A percentile compares a stretch with the other conserved stretches of the same genome.
Evolutionary conservation across 768 basidiomycete species (phyloP).

Genomic region (Mycena maculata): DNA sequence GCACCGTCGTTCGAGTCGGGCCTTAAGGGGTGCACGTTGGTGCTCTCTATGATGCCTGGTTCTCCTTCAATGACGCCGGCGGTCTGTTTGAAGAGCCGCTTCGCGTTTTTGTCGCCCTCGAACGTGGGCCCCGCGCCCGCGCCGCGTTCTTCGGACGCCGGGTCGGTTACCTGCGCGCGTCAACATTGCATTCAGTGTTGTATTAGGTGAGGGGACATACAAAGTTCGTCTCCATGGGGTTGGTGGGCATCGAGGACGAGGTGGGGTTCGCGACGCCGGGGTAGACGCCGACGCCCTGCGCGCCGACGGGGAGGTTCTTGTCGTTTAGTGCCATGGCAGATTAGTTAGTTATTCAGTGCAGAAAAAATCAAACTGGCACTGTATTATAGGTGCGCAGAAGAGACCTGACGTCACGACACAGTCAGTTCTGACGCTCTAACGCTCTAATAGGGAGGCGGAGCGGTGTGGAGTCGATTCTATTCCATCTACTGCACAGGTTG

Average conservation of each 20-base stretch:
- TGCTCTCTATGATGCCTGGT: constrained; percentile 67
- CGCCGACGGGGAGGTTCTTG: constrained; percentile 36
- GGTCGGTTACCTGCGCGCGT: constrained; percentile 52
- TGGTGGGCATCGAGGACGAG: constrained; percentile 44
- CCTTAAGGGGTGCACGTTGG: constrained; percentile 64
- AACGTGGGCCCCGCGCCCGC: constrained; percentile 56
- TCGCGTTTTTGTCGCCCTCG: constrained; percentile 53
- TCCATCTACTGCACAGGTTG: too few relatives aligned
- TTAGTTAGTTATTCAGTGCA: constrained; percentile 1
- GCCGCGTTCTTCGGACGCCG: constrained; percentile 51
- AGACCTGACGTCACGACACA: constrained; percentile 33
- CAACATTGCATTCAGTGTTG: not conserved
- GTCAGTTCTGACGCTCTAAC: constrained; percentile 33
- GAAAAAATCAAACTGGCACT: not conserved
- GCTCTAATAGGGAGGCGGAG: too few relatives aligned
- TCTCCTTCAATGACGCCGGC: constrained; percentile 64
- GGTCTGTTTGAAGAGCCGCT: constrained; percentile 51
- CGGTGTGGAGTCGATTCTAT: not conserved
- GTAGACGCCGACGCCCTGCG: constrained; percentile 50
- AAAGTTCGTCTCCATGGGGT: constrained; percentile 55
- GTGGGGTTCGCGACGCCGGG: constrained; percentile 61
- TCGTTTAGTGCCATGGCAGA: constrained; percentile 53
- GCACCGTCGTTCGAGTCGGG: constrained; percentile 56
- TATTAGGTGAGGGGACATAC: constrained; percentile 44
- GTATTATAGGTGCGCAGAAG: constrained; percentile 9